A percentile compares a stretch with the other conserved stretches of the same genome.
Conservation (phyloP, 2,329 filamentous ascomycete species). For the Triangularia setosa region DNA sequence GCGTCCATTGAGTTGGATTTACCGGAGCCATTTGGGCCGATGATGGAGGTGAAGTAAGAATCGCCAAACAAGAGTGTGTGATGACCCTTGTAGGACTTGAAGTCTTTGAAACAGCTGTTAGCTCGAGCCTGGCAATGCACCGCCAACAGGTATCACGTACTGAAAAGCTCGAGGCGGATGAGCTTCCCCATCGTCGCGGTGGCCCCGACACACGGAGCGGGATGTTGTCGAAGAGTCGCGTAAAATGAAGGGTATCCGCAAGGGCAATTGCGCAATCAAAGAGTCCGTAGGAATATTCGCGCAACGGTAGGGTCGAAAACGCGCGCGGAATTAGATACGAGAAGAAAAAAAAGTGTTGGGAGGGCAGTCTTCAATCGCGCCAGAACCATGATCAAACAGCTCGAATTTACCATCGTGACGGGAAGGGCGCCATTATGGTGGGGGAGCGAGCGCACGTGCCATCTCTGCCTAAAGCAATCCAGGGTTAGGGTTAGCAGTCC, state of each 20-base stretch:
- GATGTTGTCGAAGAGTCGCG: constrained; percentile 15
- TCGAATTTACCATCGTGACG: constrained; percentile 24
- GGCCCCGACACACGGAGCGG: constrained; percentile 19
- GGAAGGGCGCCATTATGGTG: constrained; percentile 13
- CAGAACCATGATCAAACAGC: constrained; percentile 18
- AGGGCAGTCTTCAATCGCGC: constrained; percentile 12
- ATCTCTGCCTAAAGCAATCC: not conserved
- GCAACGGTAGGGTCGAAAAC: constrained; percentile 11
- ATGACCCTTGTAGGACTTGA: constrained; percentile 99
- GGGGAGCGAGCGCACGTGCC: constrained; percentile 17
- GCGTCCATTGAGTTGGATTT: constrained; percentile 99
- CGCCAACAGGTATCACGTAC: constrained; percentile 47
- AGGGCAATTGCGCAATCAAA: constrained; percentile 11
- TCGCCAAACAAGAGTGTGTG: constrained; percentile 93
- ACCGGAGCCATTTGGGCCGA: constrained; percentile 98
- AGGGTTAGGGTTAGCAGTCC: constrained; percentile 12
- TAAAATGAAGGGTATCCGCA: not conserved
- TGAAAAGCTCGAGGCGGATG: constrained; percentile 89
- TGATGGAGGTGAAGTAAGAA: constrained; percentile 98
- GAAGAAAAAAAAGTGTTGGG: constrained; percentile 1
- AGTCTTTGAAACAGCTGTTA: constrained; percentile 56
- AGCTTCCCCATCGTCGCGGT: constrained; percentile 82
- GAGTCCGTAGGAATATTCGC: not conserved
- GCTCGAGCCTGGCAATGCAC: constrained; percentile 3
- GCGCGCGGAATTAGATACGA: constrained; percentile 16